phyloP scores from a whole-genome alignment of 441 rosid species.

The Theobroma grandiflorum region DNA sequence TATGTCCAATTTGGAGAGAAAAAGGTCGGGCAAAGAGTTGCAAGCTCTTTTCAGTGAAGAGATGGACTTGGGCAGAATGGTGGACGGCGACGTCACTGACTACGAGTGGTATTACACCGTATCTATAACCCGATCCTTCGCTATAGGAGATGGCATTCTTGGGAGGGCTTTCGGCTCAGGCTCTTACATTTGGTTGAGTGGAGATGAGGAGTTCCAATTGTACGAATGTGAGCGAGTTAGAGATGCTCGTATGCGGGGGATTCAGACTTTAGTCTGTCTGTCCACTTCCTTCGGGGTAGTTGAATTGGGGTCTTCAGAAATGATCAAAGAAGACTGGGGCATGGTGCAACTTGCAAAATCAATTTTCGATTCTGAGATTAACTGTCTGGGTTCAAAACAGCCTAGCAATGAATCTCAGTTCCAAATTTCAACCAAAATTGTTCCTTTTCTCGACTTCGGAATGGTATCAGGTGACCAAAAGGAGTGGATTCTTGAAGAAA shows the following conservation, averaged over 20 bases:
- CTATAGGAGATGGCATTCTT: conserved; percentile 38
- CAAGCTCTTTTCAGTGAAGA: conserved; percentile 36
- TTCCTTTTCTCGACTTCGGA: conserved; percentile 14
- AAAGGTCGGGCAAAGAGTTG: conserved; percentile 24
- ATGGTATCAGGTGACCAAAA: conserved; percentile 13
- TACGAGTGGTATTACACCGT: conserved; percentile 47
- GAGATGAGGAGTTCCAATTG: conserved; percentile 38
- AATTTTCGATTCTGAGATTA: conserved; percentile 35
- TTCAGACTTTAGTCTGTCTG: conserved; percentile 52
- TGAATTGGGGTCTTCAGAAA: conserved; percentile 56
- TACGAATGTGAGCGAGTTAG: conserved; percentile 50
- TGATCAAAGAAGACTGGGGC: conserved; percentile 44
- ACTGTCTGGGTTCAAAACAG: conserved; percentile 16
- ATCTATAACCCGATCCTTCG: conserved; percentile 39
- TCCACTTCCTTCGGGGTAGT: conserved; percentile 54
- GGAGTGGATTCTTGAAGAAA: neutral
- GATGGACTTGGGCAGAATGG: conserved; percentile 36
- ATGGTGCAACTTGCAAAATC: conserved; percentile 46
- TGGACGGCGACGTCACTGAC: conserved; percentile 33
- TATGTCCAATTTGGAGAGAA: conserved; percentile 32
- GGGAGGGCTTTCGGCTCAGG: conserved; percentile 48
- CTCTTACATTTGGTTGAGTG: conserved; percentile 46
- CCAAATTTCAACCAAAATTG: neutral
- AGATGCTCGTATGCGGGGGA: conserved; percentile 54
- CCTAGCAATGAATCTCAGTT: conserved; percentile 11